These are phyloP conservation scores for Macrolepiota fuliginosa DNA, from an alignment of 768 basidiomycete species.

Conservation along the genomic window DNA sequence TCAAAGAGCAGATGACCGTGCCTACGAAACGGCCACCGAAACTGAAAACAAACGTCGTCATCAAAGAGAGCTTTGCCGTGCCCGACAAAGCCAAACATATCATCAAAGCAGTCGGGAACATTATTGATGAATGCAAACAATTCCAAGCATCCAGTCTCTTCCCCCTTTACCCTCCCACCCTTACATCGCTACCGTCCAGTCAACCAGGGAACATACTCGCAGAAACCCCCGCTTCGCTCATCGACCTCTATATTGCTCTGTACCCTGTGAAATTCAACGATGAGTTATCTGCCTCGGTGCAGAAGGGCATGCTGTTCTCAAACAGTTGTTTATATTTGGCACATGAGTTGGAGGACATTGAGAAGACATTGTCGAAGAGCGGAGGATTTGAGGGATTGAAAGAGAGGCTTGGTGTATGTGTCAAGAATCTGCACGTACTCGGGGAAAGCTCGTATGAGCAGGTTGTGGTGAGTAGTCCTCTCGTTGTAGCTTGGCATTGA, in stretches of 20 bases:
- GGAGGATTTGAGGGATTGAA: slow-evolving; percentile 24
- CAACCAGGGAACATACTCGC: slow-evolving; percentile 54
- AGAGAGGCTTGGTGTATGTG: slow-evolving; percentile 52
- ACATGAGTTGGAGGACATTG: slow-evolving; percentile 45
- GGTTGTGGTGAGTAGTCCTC: slow-evolving; percentile 50
- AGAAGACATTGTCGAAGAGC: slow-evolving; percentile 15
- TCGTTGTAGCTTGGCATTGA: background rate
- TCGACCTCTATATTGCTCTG: slow-evolving; percentile 80
- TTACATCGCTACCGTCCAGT: slow-evolving; percentile 24
- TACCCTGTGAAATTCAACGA: slow-evolving; percentile 62
- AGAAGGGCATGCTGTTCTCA: slow-evolving; percentile 67
- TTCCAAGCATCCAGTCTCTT: slow-evolving; percentile 59
- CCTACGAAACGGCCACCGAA: slow-evolving; percentile 1
- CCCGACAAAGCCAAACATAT: slow-evolving; percentile 56
- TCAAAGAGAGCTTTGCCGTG: slow-evolving; percentile 49
- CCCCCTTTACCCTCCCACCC: slow-evolving; percentile 18
- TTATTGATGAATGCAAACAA: slow-evolving; percentile 65
- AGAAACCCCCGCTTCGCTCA: slow-evolving; percentile 58
- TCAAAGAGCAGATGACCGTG: background rate
- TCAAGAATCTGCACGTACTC: slow-evolving; percentile 47
- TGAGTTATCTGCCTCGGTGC: slow-evolving; percentile 43
- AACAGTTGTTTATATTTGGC: slow-evolving; percentile 79
- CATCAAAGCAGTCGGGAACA: slow-evolving; percentile 54
- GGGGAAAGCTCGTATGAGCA: slow-evolving; percentile 72
- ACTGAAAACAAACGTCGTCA: slow-evolving; percentile 13